Base-by-base conservation (phyloP, 2,329 filamentous ascomycete species). In the Ustilaginoidea virens region DNA sequence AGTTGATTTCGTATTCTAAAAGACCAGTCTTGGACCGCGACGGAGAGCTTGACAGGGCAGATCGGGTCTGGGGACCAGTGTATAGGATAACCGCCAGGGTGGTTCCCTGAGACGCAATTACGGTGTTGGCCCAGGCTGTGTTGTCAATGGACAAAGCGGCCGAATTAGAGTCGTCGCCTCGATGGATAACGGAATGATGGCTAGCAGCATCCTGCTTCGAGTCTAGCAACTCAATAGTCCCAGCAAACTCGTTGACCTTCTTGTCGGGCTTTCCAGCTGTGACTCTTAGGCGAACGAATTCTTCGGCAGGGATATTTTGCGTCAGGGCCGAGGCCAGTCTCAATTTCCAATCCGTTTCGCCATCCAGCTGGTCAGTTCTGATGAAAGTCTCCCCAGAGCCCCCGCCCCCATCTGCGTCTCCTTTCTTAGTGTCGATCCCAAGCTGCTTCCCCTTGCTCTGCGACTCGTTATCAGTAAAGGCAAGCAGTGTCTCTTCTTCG, bases 321-420 rank as follows among this genome's bases (percentile, higher is more conserved):
- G 86, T 87, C 16, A 96, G 55, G 0, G 81, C 73, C 9, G 85
- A 90, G 2, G 90, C 85, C 20, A 96, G 55, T 17, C 92, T 76
- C 32, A 98, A 61, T 55, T 98, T 98, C 92, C 90, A 98, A 47
- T 98, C 90, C 0, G 90, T 98, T 56, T 98, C 90, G 41, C 90
- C 90, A 45, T 98, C 90, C 7, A 98, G 66, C 48, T 98, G 90
- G 52, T 98, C 90, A 2, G 92, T 98, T 35, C 90, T 72, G 46
- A 98, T 96, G 45, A 98, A 98, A 0, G 87, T 87, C 54, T 98
- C 92, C 17, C 85, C 85, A 16, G 65, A 63, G n/a, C 66, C 55
- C 5, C 27, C 30, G 12, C 56, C 53, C 27, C 44, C 50, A 21
- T 55, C 51, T 2, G 41, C 37, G 26, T 49, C 43, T 20, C 43